Evolutionary conservation across 257 asterid species (phyloP), one percentile per base, ranked within the genome.

Genomic region (Euphrasia confusa): DNA sequence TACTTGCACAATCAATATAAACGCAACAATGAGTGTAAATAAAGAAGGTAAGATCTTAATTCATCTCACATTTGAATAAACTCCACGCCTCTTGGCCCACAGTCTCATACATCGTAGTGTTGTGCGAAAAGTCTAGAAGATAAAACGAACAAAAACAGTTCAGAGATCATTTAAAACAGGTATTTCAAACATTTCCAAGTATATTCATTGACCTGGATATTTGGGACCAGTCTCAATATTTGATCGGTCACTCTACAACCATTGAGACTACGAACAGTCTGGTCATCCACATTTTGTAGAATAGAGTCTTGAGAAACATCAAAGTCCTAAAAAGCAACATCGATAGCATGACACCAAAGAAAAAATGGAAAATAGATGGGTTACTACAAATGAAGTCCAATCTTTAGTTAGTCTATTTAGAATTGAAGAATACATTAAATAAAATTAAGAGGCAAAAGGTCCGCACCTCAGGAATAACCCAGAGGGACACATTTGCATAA

Each of bases 181-280:
- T 27, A 71, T 62, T 44, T 63, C 26, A 42, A 32, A 32, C 35
- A 12, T 44, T 56, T 40, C 64, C 48, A 11, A 64, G 60, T 35
- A 30, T n/a, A 66, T 27, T 18, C 32, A 3, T 53, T 28, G 26
- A 85, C 94, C 92, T 89, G 86, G 70, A 90, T 84, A 80, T 87
- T 89, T 67, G 95, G 95, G 63, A 89, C 95, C 68, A 87, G 79
- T 18, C 80, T 86, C 76, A 89, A 72, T 67, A 89, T 82, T 66
- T 83, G 85, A 68, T 89, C 95, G 0, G 97, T 87, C 60, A 89
- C 97, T 78, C 95, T 78, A 79, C 95, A 84, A 45, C 97, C 95
- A 78, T 87, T 89, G 58, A 89, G 94, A 80, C 94, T 89, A 54
- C 90, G 95, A 74, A 81, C 92, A 44, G 95, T 84, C 80, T 84